These are phyloP conservation scores for Solanum aculeatissimum DNA, from an alignment of 305 asterid genomes.

Conservation along the genomic window DNA sequence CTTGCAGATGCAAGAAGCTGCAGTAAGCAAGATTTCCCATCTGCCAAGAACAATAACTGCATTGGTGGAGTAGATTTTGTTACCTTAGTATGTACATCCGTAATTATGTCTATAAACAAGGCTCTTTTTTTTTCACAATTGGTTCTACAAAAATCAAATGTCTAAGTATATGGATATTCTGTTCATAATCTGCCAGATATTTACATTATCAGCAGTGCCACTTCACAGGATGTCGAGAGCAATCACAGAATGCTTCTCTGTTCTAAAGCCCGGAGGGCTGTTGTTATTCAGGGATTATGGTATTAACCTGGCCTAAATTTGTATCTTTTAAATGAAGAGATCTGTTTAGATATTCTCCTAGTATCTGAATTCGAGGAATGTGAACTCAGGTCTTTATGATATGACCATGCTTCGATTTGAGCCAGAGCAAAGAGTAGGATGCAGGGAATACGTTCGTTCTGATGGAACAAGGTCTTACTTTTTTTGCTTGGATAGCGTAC, in stretches of 20 bases:
- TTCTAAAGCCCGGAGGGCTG: constrained; percentile 77
- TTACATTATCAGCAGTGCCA: constrained; percentile 88
- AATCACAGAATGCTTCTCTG: constrained; percentile 55
- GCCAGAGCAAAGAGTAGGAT: constrained; percentile 62
- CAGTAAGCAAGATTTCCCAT: constrained; percentile 12
- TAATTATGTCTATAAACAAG: neutral
- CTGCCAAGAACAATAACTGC: constrained; percentile 38
- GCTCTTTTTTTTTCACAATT: neutral
- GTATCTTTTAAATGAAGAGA: neutral
- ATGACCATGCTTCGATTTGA: constrained; percentile 95
- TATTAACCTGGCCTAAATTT: constrained; percentile 16
- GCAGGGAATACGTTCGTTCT: constrained; percentile 70
- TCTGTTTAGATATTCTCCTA: neutral
- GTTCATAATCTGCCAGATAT: constrained; percentile 42
- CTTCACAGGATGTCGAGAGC: constrained; percentile 57
- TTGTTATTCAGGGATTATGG: constrained; percentile 91
- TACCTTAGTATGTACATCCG: constrained; percentile 46
- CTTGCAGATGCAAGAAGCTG: constrained; percentile 22
- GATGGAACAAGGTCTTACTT: constrained; percentile 92
- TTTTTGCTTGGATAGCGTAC: constrained; percentile 58
- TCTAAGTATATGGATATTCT: neutral
- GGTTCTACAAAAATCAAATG: neutral
- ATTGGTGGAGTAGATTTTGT: constrained; percentile 74
- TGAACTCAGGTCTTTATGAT: constrained; percentile 67
- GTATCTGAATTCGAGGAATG: neutral